Conservation (phyloP, 148 eudicot species). For the Rhododendron molle region DNA sequence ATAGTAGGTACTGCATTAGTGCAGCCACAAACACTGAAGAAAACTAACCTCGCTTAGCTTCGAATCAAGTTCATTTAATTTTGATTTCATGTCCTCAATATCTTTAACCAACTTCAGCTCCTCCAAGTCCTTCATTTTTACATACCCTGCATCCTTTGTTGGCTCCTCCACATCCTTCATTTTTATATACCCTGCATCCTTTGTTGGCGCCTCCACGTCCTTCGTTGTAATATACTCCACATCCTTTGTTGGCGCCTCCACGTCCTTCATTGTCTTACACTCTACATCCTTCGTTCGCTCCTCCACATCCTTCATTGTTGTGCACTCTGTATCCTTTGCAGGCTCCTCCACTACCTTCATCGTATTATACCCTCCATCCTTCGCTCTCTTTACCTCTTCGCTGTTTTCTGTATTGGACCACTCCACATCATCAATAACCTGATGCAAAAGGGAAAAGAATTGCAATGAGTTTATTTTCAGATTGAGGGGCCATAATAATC, state of each 20-base stretch:
- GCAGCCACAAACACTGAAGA: not conserved
- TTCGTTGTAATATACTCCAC: constrained; percentile 18
- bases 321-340: constrained; percentile 25
- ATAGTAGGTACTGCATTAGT: not conserved
- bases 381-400: constrained; percentile 10
- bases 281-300: constrained; percentile 14
- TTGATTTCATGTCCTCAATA: constrained; percentile 67
- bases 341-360: constrained; percentile 24
- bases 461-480: not conserved
- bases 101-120: constrained; percentile 54
- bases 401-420: constrained; percentile 15
- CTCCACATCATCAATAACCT: constrained; percentile 30
- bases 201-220: constrained; percentile 13
- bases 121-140: constrained; percentile 28
- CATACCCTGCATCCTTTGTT: constrained; percentile 19
- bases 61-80: constrained; percentile 49
- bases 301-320: constrained; percentile 1
- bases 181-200: constrained; percentile 22
- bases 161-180: constrained; percentile 18
- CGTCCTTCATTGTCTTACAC: constrained; percentile 8
- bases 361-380: constrained; percentile 19
- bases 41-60: constrained; percentile 71
- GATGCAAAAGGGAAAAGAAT: not conserved
- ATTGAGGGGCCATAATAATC: not conserved
- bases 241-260: constrained; percentile 18